Conservation (phyloP, 1,284 basidiomycete species). For the Papiliotrema nemorosa region DNA sequence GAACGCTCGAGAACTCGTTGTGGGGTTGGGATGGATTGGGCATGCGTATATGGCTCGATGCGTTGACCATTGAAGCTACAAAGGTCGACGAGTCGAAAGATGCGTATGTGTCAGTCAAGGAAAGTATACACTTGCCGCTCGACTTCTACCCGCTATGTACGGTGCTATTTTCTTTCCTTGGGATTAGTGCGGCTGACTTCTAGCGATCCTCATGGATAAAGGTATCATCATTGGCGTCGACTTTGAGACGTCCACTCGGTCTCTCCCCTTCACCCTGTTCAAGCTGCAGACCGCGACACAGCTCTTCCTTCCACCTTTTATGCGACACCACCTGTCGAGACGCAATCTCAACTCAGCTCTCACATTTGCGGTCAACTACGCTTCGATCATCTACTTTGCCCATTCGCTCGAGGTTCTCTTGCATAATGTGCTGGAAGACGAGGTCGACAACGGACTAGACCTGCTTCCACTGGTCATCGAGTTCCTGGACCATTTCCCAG, state of each 20-base stretch:
- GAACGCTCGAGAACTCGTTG: slow-evolving; percentile 88
- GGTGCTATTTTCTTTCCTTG: slow-evolving; percentile 38
- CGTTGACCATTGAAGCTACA: slow-evolving; percentile 74
- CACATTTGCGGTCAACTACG: slow-evolving; percentile 79
- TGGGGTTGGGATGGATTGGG: slow-evolving; percentile 94
- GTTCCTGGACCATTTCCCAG: slow-evolving; percentile 92
- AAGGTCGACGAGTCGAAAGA: slow-evolving; percentile 51
- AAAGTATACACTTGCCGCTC: slow-evolving; percentile 83
- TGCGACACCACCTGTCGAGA: slow-evolving; percentile 75
- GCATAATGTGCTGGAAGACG: slow-evolving; percentile 91
- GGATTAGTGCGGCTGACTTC: not conserved
- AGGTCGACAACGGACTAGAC: slow-evolving; percentile 55
- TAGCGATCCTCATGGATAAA: slow-evolving; percentile 96
- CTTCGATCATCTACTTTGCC: slow-evolving; percentile 84
- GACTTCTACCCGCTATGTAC: slow-evolving; percentile 94
- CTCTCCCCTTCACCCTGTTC: slow-evolving; percentile 87
- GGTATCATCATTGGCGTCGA: slow-evolving; percentile 97
- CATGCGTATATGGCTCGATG: slow-evolving; percentile 93
- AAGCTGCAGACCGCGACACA: slow-evolving; percentile 90
- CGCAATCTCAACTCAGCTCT: slow-evolving; percentile 75
- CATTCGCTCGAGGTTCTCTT: slow-evolving; percentile 92
- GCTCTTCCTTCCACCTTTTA: slow-evolving; percentile 88
- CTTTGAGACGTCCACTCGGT: slow-evolving; percentile 73
- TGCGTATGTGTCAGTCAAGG: slow-evolving; percentile 68
- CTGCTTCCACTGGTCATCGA: slow-evolving; percentile 71